Evolutionary conservation across 2,329 filamentous ascomycete genomes (phyloP).

Genomic region (Neospermospora avenae): DNA sequence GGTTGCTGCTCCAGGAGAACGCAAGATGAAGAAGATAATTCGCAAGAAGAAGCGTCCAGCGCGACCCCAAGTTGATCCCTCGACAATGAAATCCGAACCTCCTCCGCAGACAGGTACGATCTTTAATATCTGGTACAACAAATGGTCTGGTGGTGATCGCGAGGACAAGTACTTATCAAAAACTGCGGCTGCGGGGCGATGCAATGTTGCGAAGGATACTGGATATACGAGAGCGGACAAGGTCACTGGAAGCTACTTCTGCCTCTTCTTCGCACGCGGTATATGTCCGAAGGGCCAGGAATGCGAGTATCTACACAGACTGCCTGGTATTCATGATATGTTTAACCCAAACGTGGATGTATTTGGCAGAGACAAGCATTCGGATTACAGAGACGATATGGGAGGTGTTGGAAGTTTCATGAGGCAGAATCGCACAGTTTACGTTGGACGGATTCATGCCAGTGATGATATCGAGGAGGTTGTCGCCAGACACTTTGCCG

Average conservation of each 20-base stretch:
- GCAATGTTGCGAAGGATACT: slow-evolving; percentile 76
- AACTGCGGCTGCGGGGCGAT: slow-evolving; percentile 77
- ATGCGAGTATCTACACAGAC: slow-evolving; percentile 88
- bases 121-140: slow-evolving; percentile 99
- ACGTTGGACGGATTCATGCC: slow-evolving; percentile 90
- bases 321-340: slow-evolving; percentile 82
- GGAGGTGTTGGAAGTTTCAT: slow-evolving; percentile 92
- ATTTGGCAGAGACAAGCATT: slow-evolving; percentile 89
- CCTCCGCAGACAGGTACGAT: slow-evolving; percentile 91
- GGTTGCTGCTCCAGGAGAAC: slow-evolving; percentile 28
- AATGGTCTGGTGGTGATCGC: slow-evolving; percentile 93
- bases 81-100: slow-evolving; percentile 76
- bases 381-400: slow-evolving; percentile 96
- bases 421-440: slow-evolving; percentile 90
- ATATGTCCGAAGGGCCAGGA: slow-evolving; percentile 82
- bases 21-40: slow-evolving; percentile 85
- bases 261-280: slow-evolving; percentile 85
- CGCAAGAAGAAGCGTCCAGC: slow-evolving; percentile 88
- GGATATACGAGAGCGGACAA: slow-evolving; percentile 78
- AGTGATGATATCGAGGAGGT: slow-evolving; percentile 97
- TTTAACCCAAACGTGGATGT: slow-evolving; percentile 95
- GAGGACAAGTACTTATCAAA: slow-evolving; percentile 89
- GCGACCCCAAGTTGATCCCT: slow-evolving; percentile 84
- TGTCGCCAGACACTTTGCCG: slow-evolving; percentile 88
- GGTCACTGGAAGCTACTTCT: slow-evolving; percentile 81